Evolutionary conservation across 169 alveolate genomes (phyloP).

Genomic region (Eimeria falciformis): DNA sequence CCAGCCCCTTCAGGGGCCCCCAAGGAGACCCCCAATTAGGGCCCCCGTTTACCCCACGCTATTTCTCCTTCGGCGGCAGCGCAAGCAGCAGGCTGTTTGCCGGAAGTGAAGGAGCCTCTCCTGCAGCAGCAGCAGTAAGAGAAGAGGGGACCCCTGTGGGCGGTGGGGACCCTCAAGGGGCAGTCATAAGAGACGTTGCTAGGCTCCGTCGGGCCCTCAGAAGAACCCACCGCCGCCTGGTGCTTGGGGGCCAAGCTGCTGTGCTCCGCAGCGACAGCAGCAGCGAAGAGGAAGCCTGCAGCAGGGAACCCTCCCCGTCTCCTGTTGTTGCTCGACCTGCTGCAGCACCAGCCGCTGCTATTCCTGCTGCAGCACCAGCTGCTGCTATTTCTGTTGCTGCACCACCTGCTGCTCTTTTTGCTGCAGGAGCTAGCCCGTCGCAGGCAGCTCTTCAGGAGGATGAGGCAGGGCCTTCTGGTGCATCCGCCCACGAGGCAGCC

Average conservation of each 20-base stretch:
- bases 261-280: conserved; percentile 71
- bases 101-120: neutral
- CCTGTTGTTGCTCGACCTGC: conserved; percentile 15
- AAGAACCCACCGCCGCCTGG: conserved; percentile 30
- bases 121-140: conserved; percentile 48
- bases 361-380: neutral
- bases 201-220: conserved; percentile 40
- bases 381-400: neutral
- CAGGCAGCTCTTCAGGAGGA: too few relatives aligned
- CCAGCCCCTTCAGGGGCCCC: conserved; percentile 13
- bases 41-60: conserved; percentile 39
- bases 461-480: neutral
- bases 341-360: conserved; percentile 19
- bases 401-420: neutral
- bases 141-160: neutral
- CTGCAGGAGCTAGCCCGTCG: neutral
- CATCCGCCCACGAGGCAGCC: conserved; percentile 16
- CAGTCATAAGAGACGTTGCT: neutral
- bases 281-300: conserved; percentile 51
- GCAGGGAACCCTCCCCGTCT: conserved; percentile 41
- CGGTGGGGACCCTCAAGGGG: conserved; percentile 37
- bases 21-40: conserved; percentile 11
- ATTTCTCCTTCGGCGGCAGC: conserved; percentile 47
- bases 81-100: conserved; percentile 41
- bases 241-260: conserved; percentile 52